Evolutionary conservation across 352 stramenopile genomes (phyloP).

Genomic region (Phytophthora tentaculata): DNA sequence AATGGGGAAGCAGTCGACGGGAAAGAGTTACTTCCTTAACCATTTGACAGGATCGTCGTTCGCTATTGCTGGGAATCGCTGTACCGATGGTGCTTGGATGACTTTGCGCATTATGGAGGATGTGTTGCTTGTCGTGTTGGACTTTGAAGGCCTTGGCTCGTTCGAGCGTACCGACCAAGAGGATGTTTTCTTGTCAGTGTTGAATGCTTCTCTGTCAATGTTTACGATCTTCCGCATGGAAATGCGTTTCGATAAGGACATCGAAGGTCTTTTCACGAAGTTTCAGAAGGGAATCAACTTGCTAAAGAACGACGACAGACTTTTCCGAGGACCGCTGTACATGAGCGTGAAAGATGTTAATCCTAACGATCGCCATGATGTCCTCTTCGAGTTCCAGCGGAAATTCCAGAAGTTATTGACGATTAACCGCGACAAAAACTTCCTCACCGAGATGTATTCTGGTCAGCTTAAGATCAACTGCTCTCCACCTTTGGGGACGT

Average conservation of each 20-base stretch:
- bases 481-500: constrained; percentile 69
- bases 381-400: constrained; percentile 53
- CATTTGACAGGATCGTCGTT: constrained; percentile 79
- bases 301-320: constrained; percentile 59
- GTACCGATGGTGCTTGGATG: constrained; percentile 77
- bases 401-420: constrained; percentile 59
- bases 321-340: constrained; percentile 69
- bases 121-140: constrained; percentile 71
- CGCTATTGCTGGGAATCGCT: constrained; percentile 65
- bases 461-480: constrained; percentile 68
- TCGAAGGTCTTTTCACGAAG: constrained; percentile 66
- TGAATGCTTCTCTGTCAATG: constrained; percentile 75
- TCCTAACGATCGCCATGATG: constrained; percentile 56
- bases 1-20: constrained; percentile 79
- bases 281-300: constrained; percentile 76
- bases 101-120: constrained; percentile 47
- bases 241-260: constrained; percentile 82
- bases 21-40: constrained; percentile 84
- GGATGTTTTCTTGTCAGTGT: constrained; percentile 74
- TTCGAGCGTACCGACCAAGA: constrained; percentile 81
- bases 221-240: constrained; percentile 82
- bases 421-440: constrained; percentile 64
- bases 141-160: constrained; percentile 80
- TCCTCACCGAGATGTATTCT: constrained; percentile 70
- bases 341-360: constrained; percentile 85